Conservation (phyloP, 2,329 filamentous ascomycete species). For the Fusarium sp. region DNA sequence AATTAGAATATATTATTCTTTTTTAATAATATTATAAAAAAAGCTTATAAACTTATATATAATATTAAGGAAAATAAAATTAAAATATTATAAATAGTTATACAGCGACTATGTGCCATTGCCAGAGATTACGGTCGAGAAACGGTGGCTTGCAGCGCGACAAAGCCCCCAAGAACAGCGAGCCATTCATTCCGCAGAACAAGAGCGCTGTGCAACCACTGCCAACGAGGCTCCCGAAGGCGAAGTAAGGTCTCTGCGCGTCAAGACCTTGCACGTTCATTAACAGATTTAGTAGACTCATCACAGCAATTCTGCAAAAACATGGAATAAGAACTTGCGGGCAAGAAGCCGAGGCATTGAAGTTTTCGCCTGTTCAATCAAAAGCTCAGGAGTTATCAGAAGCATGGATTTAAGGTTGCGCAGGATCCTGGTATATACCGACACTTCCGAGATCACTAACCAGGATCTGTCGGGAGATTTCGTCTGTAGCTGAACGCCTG, state of each 20-base stretch:
- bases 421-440: not conserved
- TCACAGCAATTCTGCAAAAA: not conserved
- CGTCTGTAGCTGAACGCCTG: too few species aligned
- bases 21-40: too few species aligned
- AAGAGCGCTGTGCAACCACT: not conserved
- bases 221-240: accelerated
- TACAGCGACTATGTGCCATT: not conserved
- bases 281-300: not conserved
- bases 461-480: not conserved
- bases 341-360: not conserved
- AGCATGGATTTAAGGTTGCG: not conserved
- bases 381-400: not conserved
- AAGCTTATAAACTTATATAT: too few species aligned
- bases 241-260: not conserved
- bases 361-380: accelerated
- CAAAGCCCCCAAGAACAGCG: not conserved
- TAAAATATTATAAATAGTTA: too few species aligned
- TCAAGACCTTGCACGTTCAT: accelerated
- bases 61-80: too few species aligned
- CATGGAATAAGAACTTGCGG: not conserved
- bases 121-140: not conserved
- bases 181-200: not conserved
- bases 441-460: not conserved
- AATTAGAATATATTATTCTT: too few species aligned
- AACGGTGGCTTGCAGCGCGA: not conserved